phyloP scores from a whole-genome alignment of 106 monocot species.

The Dendrobium officinale region DNA sequence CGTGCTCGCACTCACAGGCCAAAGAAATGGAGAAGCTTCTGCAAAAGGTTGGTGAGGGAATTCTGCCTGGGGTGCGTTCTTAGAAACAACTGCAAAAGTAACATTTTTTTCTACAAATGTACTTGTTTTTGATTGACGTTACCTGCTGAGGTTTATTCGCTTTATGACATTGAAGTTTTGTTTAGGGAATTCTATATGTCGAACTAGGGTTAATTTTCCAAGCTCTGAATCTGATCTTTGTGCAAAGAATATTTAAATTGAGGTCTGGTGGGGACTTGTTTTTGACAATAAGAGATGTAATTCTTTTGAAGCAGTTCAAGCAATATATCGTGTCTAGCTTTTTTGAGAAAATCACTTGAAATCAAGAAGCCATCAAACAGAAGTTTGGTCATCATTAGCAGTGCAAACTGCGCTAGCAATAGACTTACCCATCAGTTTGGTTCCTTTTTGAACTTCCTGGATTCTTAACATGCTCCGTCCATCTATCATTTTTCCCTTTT shows the following conservation, averaged over 20 bases:
- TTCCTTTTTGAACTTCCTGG: too few relatives aligned
- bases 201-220: not conserved
- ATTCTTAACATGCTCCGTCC: too few relatives aligned
- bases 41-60: constrained; percentile 50
- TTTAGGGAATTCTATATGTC: not conserved
- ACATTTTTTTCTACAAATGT: not conserved
- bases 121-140: not conserved
- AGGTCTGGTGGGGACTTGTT: not conserved
- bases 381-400: not conserved
- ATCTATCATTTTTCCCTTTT: not conserved
- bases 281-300: too few relatives aligned
- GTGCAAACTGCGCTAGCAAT: not conserved
- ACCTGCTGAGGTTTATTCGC: not conserved
- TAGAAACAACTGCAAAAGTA: not conserved
- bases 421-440: too few relatives aligned
- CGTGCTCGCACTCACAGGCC: constrained; percentile 30
- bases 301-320: not conserved
- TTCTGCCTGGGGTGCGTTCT: constrained; percentile 67
- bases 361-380: not conserved
- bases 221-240: not conserved
- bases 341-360: not conserved
- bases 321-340: too few relatives aligned
- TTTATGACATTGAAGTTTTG: not conserved
- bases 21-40: constrained; percentile 88
- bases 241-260: not conserved